phyloP scores from a whole-genome alignment of 2,329 filamentous ascomycete genomes.

The Fusarium transvaalense region DNA sequence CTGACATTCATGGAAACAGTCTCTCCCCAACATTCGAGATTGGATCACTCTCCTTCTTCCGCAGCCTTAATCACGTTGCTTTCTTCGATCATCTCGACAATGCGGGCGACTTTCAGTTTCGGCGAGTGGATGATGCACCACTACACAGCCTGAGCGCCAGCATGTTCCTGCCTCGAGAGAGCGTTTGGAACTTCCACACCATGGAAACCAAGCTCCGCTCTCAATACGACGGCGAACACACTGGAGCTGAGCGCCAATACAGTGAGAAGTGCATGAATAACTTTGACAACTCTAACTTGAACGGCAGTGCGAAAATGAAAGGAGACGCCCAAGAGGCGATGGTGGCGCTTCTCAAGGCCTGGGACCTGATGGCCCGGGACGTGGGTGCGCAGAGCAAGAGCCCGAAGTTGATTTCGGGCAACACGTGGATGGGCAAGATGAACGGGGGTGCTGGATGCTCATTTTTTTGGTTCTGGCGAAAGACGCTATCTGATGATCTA shows the following conservation, averaged over 20 bases:
- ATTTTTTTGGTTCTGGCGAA: constrained; percentile 27
- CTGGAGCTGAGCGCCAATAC: constrained; percentile 41
- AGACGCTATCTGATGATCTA: constrained; percentile 29
- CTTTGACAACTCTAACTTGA: constrained; percentile 25
- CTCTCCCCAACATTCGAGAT: constrained; percentile 68
- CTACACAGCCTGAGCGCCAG: constrained; percentile 67
- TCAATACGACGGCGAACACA: constrained; percentile 30
- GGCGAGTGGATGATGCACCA: constrained; percentile 61
- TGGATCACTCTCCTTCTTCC: constrained; percentile 64
- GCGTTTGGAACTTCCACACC: constrained; percentile 65
- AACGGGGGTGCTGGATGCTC: constrained; percentile 11
- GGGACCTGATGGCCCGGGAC: constrained; percentile 56
- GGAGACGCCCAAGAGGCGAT: constrained; percentile 42
- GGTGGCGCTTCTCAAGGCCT: constrained; percentile 51
- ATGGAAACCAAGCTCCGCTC: constrained; percentile 31
- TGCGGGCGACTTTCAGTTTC: constrained; percentile 62
- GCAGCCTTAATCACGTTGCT: constrained; percentile 59
- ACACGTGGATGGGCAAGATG: constrained; percentile 56
- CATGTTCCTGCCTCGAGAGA: constrained; percentile 64
- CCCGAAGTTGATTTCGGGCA: constrained; percentile 53
- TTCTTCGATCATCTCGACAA: constrained; percentile 65
- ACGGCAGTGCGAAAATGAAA: constrained; percentile 15
- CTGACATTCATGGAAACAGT: constrained; percentile 62
- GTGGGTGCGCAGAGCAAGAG: constrained; percentile 54
- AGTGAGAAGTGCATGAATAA: constrained; percentile 42